Conservation (phyloP, 2,329 filamentous ascomycete species). For the Penicillium concentricum region DNA sequence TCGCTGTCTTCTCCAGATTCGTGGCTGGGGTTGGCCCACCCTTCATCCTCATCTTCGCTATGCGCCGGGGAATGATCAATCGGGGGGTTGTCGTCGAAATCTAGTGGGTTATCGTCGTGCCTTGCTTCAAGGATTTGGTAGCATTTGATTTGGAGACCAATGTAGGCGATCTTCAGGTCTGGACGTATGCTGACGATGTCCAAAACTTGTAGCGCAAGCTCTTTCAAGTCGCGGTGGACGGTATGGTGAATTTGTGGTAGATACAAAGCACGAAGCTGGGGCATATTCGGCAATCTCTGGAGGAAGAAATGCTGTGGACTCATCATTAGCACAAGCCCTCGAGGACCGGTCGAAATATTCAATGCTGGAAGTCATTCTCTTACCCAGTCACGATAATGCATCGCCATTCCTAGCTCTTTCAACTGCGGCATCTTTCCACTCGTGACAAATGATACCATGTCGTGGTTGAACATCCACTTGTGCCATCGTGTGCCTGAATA, state of each 20-base stretch:
- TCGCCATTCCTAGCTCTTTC: slow-evolving; percentile 67
- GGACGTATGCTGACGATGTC: slow-evolving; percentile 75
- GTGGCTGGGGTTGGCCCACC: slow-evolving; percentile 43
- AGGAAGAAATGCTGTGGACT: slow-evolving; percentile 70
- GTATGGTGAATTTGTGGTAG: slow-evolving; percentile 67
- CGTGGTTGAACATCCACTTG: slow-evolving; percentile 69
- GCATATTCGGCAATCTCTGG: slow-evolving; percentile 68
- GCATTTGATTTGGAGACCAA: slow-evolving; percentile 74
- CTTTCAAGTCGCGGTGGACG: slow-evolving; percentile 62
- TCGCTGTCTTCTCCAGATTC: slow-evolving; percentile 46
- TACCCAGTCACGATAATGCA: slow-evolving; percentile 79
- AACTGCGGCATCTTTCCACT: slow-evolving; percentile 72
- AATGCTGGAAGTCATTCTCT: slow-evolving; percentile 30
- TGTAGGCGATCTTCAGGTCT: slow-evolving; percentile 73
- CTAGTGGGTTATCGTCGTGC: slow-evolving; percentile 37
- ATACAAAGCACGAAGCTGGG: slow-evolving; percentile 69
- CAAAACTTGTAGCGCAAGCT: slow-evolving; percentile 72
- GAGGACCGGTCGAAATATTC: neutral
- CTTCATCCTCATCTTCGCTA: slow-evolving; percentile 44
- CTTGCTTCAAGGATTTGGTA: slow-evolving; percentile 72
- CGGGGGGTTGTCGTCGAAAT: slow-evolving; percentile 32
- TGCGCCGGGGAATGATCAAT: slow-evolving; percentile 40
- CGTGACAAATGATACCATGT: slow-evolving; percentile 70
- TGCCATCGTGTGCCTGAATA: slow-evolving; percentile 54
- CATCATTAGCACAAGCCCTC: slow-evolving; percentile 18